phyloP scores from a whole-genome alignment of 176 grass and related monocot species.

The maize (Zea mays) region Zm-B73-REFERENCE-NAM-5.0 NC_050096.1:22115501-22116000 shows the following conservation, averaged over 20 bases:
- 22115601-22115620: slow-evolving; percentile 1
- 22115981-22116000: slow-evolving; percentile 52
- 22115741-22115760: slow-evolving; percentile 27
- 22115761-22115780: slow-evolving; percentile 43
- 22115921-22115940: slow-evolving; percentile 42
- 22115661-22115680: slow-evolving; percentile 29
- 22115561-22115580: background rate
- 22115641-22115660: slow-evolving; percentile 29
- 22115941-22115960: slow-evolving; percentile 30
- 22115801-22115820: slow-evolving; percentile 34
- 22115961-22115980: slow-evolving; percentile 48
- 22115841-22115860: slow-evolving; percentile 41
- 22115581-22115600: slow-evolving; percentile 6
- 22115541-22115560: too few species aligned
- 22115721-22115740: slow-evolving; percentile 22
- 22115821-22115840: slow-evolving; percentile 27
- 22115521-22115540: too few species aligned
- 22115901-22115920: slow-evolving; percentile 32
- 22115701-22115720: slow-evolving; percentile 37
- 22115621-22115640: slow-evolving; percentile 62
- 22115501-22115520: too few species aligned
- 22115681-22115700: slow-evolving; percentile 37
- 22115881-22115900: slow-evolving; percentile 40
- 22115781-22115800: slow-evolving; percentile 27
- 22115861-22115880: slow-evolving; percentile 19